These are phyloP conservation scores for Malassezia japonica DNA, from an alignment of 1,284 basidiomycete genomes.

Conservation along the genomic window DNA sequence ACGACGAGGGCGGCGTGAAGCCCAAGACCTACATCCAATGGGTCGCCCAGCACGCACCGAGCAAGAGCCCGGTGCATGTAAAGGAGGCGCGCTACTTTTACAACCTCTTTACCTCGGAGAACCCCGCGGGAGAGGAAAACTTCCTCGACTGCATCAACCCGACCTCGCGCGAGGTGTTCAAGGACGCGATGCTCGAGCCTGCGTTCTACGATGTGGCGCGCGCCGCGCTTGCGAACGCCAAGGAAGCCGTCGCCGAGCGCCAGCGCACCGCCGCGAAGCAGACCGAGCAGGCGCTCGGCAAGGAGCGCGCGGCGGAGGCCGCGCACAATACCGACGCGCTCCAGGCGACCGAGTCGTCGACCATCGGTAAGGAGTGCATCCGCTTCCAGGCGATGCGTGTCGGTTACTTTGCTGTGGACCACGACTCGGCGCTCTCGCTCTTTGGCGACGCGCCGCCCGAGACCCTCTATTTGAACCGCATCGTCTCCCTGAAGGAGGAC, in stretches of 20 bases:
- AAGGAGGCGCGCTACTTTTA: conserved; percentile 88
- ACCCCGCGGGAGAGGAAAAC: conserved; percentile 66
- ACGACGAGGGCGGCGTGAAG: conserved; percentile 57
- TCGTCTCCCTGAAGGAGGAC: conserved; percentile 93
- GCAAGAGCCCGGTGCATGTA: conserved; percentile 69
- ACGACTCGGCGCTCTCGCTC: conserved; percentile 48
- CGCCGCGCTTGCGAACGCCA: conserved; percentile 59
- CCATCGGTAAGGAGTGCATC: conserved; percentile 76
- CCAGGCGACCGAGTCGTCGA: conserved; percentile 1
- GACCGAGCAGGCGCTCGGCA: conserved; percentile 39
- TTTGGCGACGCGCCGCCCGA: conserved; percentile 56
- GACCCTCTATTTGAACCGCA: conserved; percentile 76
- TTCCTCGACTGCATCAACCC: conserved; percentile 70
- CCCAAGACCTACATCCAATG: conserved; percentile 96
- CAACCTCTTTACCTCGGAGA: conserved; percentile 85
- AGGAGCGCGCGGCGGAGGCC: conserved; percentile 3
- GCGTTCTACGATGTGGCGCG: conserved; percentile 81
- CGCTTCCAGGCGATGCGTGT: conserved; percentile 94
- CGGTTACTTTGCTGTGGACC: conserved; percentile 90
- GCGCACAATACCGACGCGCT: not conserved
- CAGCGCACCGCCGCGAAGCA: conserved; percentile 52
- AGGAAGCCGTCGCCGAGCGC: conserved; percentile 56
- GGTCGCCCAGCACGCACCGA: conserved; percentile 75
- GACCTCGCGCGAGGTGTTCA: conserved; percentile 66
- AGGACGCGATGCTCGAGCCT: conserved; percentile 72